Evolutionary conservation across 495 filamentous ascomycete species (phyloP).

Genomic region (Neurospora intermedia): DNA sequence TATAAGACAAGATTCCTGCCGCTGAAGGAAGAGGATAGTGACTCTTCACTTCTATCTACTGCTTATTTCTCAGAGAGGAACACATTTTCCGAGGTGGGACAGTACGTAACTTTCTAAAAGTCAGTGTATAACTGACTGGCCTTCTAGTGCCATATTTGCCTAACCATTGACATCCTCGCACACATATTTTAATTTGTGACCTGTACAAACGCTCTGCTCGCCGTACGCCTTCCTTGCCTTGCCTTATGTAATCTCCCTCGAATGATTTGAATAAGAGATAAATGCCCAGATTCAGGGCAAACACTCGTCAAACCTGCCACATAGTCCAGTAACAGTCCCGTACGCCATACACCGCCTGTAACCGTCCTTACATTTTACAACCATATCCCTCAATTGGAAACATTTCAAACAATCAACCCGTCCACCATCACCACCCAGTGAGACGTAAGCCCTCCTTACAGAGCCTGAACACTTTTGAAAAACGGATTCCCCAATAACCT

Average conservation of each 20-base stretch:
- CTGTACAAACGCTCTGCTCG: not conserved
- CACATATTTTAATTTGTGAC: not conserved
- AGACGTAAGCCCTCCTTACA: slow-evolving; percentile 36
- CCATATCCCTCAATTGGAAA: not conserved
- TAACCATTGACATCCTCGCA: not conserved
- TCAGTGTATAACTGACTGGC: not conserved
- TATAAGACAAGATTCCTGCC: too few relatives aligned
- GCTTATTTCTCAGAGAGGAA: too few relatives aligned
- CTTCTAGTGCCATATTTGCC: not conserved
- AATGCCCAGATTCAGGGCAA: not conserved
- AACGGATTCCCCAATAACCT: slow-evolving; percentile 75
- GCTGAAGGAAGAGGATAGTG: too few relatives aligned
- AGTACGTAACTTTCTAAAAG: not conserved
- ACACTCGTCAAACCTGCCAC: not conserved
- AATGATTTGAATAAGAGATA: not conserved
- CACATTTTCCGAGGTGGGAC: too few relatives aligned
- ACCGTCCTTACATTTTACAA: not conserved
- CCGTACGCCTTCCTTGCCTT: not conserved
- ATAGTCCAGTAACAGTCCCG: not conserved
- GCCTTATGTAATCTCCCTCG: not conserved
- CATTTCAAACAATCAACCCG: not conserved
- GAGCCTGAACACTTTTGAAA: slow-evolving; percentile 73
- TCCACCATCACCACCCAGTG: not conserved
- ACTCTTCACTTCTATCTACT: too few relatives aligned
- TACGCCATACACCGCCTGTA: not conserved